A percentile compares a stretch with the other conserved stretches of the same genome.
Evolutionary conservation across 2,329 filamentous ascomycete species (phyloP).

Genomic region (Pseudomassariella vexata): DNA sequence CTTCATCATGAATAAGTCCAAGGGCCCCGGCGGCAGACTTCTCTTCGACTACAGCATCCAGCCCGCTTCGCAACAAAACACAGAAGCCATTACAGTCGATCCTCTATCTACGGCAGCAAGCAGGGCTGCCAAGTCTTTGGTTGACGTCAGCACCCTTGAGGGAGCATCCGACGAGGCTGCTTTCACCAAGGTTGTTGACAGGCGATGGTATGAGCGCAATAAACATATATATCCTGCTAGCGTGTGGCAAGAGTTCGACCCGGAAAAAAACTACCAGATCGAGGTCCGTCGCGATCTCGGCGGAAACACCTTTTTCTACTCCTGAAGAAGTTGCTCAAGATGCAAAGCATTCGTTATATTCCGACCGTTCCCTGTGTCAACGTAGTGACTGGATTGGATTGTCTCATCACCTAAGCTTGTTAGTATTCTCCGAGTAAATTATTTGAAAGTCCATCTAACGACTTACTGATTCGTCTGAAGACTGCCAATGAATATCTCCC

Average conservation of each 20-base stretch:
- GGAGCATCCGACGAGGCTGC: slow-evolving; percentile 72
- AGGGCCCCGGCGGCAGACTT: slow-evolving; percentile 63
- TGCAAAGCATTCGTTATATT: too few species aligned
- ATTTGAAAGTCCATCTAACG: too few species aligned
- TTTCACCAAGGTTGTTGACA: slow-evolving; percentile 88
- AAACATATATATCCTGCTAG: slow-evolving; percentile 98
- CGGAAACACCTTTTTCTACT: slow-evolving; percentile 92
- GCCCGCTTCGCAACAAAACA: slow-evolving; percentile 25
- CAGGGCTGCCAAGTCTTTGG: slow-evolving; percentile 28
- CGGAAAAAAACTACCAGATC: slow-evolving; percentile 75
- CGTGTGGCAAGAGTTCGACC: slow-evolving; percentile 92
- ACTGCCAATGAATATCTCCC: too few species aligned
- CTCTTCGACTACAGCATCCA: slow-evolving; percentile 71
- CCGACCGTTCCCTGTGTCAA: too few species aligned
- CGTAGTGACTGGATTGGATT: too few species aligned
- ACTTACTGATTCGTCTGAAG: too few species aligned
- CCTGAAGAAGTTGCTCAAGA: slow-evolving; percentile 38
- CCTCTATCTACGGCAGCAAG: slow-evolving; percentile 30
- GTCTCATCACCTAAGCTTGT: too few species aligned
- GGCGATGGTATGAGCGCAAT: slow-evolving; percentile 94
- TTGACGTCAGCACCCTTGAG: slow-evolving; percentile 57
- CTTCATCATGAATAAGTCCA: slow-evolving; percentile 84
- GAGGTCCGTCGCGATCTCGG: slow-evolving; percentile 76
- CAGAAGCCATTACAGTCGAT: slow-evolving; percentile 18
- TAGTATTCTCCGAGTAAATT: too few species aligned